Evolutionary conservation across 106 monocot species (phyloP).

Genomic region (Dendrobium catenatum): DNA sequence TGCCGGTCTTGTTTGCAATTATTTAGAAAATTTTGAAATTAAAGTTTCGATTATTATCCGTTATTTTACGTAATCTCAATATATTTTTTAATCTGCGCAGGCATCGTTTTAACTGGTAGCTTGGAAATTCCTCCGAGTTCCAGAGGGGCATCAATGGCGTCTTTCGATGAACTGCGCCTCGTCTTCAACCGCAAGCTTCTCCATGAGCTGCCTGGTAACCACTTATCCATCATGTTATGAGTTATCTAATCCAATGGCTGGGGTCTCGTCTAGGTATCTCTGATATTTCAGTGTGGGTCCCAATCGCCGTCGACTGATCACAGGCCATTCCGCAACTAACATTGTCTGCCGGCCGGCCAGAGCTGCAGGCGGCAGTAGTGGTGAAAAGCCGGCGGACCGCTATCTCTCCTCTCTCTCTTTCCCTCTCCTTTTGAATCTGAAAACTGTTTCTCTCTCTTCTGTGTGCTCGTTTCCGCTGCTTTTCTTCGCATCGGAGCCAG

Average conservation of each 20-base stretch:
- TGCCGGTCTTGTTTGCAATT: no score
- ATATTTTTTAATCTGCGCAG: background rate
- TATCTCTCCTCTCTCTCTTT: background rate
- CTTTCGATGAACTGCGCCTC: background rate
- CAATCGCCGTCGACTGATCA: background rate
- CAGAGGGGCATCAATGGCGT: background rate
- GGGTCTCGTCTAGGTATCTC: background rate
- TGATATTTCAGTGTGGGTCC: no score
- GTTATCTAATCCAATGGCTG: background rate
- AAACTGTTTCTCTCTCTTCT: background rate
- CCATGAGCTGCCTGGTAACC: background rate
- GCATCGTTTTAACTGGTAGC: background rate
- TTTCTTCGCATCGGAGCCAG: background rate
- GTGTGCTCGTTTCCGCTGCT: background rate
- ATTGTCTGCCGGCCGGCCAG: background rate
- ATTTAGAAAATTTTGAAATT: no score
- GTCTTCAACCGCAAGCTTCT: slow-evolving; percentile 6
- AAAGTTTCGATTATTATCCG: no score
- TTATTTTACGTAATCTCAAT: background rate
- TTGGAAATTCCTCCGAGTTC: background rate
- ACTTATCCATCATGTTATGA: background rate
- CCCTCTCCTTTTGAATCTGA: background rate
- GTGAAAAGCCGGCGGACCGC: background rate
- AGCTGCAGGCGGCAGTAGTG: background rate
- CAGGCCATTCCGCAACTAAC: background rate